Percentiles rank a stretch among this genome's conserved stretches.
phyloP scores from a whole-genome alignment of 352 stramenopile species.

The Phytopythium helicoides region DNA sequence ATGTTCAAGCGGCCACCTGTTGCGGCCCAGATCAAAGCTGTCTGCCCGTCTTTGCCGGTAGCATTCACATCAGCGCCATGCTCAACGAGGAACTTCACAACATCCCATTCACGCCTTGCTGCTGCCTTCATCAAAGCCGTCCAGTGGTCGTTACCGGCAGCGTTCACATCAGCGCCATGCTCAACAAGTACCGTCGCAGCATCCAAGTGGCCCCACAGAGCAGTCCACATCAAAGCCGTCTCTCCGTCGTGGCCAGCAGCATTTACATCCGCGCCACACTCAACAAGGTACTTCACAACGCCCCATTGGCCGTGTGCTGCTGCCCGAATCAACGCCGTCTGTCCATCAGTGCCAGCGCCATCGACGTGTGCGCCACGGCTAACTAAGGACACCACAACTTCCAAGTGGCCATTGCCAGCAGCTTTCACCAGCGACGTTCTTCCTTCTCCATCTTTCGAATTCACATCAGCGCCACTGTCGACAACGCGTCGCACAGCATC shows the following conservation, averaged over 20 bases:
- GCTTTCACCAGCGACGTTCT: slow-evolving; percentile 6
- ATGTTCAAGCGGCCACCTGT: background rate
- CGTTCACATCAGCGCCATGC: too few species aligned
- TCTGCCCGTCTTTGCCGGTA: slow-evolving; percentile 3
- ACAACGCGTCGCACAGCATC: too few species aligned
- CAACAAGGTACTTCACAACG: background rate
- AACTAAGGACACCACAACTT: slow-evolving; percentile 1
- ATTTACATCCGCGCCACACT: background rate
- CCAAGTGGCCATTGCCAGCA: background rate
- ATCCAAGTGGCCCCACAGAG: background rate
- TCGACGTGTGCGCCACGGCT: background rate
- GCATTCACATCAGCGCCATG: slow-evolving; percentile 4
- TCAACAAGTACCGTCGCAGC: background rate
- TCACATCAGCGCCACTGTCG: background rate
- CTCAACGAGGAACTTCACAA: background rate
- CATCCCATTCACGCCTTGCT: background rate
- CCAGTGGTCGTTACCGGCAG: background rate
- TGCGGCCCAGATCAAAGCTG: background rate
- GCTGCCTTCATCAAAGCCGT: too few species aligned
- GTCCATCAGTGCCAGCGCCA: background rate
- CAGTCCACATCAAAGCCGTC: background rate
- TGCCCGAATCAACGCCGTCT: background rate
- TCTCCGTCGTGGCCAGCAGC: background rate
- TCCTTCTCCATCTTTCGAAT: background rate
- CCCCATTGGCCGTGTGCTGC: background rate